phyloP scores from a whole-genome alignment of 805 yeast species.

The Allodekkera sacchari region DNA sequence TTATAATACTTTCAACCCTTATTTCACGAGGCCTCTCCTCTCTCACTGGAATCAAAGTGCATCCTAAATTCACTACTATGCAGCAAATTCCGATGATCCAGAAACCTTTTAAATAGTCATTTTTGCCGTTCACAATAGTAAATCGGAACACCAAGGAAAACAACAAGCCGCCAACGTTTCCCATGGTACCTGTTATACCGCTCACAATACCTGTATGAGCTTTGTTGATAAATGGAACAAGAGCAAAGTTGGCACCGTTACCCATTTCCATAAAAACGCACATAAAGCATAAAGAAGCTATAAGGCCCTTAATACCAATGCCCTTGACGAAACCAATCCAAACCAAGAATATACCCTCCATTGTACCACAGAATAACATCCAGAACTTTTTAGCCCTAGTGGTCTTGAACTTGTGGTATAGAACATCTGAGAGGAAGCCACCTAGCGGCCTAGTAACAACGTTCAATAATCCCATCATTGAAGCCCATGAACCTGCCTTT shows the following conservation, averaged over 20 bases:
- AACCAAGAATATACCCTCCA: conserved; percentile 26
- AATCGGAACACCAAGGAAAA: conserved; percentile 29
- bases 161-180: conserved; percentile 29
- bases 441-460: conserved; percentile 24
- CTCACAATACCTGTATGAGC: conserved; percentile 29
- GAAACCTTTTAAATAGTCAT: conserved; percentile 21
- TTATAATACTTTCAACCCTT: conserved; percentile 6
- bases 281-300: conserved; percentile 24
- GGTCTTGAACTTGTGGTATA: conserved; percentile 21
- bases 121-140: conserved; percentile 17
- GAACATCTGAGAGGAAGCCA: conserved; percentile 21
- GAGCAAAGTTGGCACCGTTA: conserved; percentile 29
- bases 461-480: conserved; percentile 25
- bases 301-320: conserved; percentile 21
- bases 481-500: conserved; percentile 24
- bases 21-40: conserved; percentile 16
- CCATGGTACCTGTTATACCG: conserved; percentile 29
- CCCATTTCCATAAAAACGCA: conserved; percentile 29
- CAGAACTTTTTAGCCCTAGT: conserved; percentile 26
- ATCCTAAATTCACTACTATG: conserved; percentile 16
- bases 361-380: conserved; percentile 22
- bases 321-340: conserved; percentile 27
- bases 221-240: conserved; percentile 28
- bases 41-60: conserved; percentile 17
- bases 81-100: conserved; percentile 28